phyloP scores from a whole-genome alignment of 2,329 filamentous ascomycete species.

The Talaromyces funiculosus region DNA sequence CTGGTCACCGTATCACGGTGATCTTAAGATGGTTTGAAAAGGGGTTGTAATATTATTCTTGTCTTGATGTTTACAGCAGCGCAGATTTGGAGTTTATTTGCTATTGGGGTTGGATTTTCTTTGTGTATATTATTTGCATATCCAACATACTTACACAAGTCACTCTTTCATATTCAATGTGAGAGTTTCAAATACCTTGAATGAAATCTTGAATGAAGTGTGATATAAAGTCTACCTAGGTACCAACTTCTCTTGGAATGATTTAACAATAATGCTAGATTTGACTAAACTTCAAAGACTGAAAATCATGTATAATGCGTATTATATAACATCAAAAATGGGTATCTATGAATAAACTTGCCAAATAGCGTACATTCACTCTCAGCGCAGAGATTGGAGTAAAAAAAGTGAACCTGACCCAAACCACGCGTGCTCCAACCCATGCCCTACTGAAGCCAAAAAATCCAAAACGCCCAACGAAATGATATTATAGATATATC shows the following conservation, averaged over 20 bases:
- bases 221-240: no score
- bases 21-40: slow-evolving; percentile 41
- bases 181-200: neutral
- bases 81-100: slow-evolving; percentile 12
- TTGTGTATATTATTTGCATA: slow-evolving; percentile 3
- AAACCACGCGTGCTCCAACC: neutral
- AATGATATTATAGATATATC: slow-evolving; percentile 38
- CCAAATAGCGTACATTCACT: neutral
- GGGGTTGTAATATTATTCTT: slow-evolving; percentile 6
- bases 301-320: neutral
- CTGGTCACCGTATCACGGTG: slow-evolving; percentile 59
- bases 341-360: slow-evolving; percentile 10
- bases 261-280: no score
- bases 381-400: neutral
- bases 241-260: no score
- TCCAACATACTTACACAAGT: neutral
- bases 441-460: neutral
- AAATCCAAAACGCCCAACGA: neutral
- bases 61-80: slow-evolving; percentile 17
- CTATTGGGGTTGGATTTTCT: slow-evolving; percentile 1
- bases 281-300: neutral
- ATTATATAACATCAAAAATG: neutral
- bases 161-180: neutral
- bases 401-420: neutral
- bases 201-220: neutral